phyloP scores from a whole-genome alignment of 2,329 filamentous ascomycete species.

The Fusarium odoratissimum region DNA sequence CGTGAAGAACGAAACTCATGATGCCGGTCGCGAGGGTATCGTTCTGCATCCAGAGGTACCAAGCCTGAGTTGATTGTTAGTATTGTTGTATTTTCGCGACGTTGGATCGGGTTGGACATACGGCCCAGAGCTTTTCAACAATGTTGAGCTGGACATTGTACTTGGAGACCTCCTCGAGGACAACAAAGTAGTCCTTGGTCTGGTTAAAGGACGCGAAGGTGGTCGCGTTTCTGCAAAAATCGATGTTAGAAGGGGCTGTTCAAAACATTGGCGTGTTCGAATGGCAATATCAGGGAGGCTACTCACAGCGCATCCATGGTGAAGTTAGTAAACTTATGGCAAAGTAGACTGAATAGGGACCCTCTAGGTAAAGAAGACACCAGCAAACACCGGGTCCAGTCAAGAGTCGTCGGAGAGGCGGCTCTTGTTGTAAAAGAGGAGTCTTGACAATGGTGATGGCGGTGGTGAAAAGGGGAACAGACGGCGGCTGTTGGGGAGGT shows the following conservation, averaged over 20 bases:
- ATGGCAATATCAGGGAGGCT: conserved; percentile 28
- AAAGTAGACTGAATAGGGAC: conserved; percentile 18
- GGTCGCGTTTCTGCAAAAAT: conserved; percentile 61
- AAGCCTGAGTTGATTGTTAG: conserved; percentile 65
- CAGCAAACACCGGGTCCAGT: conserved; percentile 34
- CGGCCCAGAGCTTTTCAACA: conserved; percentile 88
- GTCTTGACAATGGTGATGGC: conserved; percentile 39
- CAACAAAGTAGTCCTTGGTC: conserved; percentile 64
- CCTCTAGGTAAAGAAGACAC: conserved; percentile 19
- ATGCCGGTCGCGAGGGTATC: conserved; percentile 96
- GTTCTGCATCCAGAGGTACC: conserved; percentile 99
- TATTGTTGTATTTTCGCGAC: conserved; percentile 20
- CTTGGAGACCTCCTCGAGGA: conserved; percentile 73
- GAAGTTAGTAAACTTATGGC: conserved; percentile 17
- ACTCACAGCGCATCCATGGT: conserved; percentile 44
- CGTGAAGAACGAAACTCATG: conserved; percentile 97
- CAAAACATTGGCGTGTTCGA: conserved; percentile 20
- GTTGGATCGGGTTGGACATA: conserved; percentile 55
- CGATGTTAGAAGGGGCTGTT: conserved; percentile 31
- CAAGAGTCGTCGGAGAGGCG: conserved; percentile 38
- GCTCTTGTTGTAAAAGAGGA: conserved; percentile 29
- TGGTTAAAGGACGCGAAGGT: conserved; percentile 62
- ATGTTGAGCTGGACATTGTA: conserved; percentile 89
- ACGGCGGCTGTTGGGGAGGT: conserved; percentile 46
- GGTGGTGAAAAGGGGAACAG: conserved; percentile 40